phyloP scores from a whole-genome alignment of 1,139 yeast genomes.

The Petasospora rhodanensis region DNA sequence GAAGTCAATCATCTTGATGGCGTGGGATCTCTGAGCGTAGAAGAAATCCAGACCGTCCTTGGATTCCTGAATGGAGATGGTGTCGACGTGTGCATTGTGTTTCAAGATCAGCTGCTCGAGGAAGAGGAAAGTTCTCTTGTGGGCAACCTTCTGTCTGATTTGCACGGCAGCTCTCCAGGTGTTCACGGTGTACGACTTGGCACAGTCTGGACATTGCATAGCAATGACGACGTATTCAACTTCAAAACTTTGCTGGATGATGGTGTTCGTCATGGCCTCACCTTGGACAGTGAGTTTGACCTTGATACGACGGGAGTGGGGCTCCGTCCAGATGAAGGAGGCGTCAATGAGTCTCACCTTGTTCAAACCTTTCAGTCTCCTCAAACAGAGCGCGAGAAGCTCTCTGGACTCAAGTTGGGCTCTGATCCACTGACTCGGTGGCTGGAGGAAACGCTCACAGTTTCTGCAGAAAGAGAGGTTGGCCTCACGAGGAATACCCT shows the following conservation, averaged over 20 bases:
- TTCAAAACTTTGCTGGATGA: slow-evolving; percentile 91
- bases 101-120: slow-evolving; percentile 90
- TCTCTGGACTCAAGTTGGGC: slow-evolving; percentile 93
- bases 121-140: slow-evolving; percentile 91
- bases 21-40: slow-evolving; percentile 85
- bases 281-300: slow-evolving; percentile 94
- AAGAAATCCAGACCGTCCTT: slow-evolving; percentile 95
- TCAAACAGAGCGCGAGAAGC: slow-evolving; percentile 80
- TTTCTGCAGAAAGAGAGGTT: slow-evolving; percentile 91
- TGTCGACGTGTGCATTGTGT: slow-evolving; percentile 93
- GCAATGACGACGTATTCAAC: slow-evolving; percentile 93
- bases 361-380: slow-evolving; percentile 82
- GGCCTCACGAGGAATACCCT: slow-evolving; percentile 94
- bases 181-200: slow-evolving; percentile 89
- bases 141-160: slow-evolving; percentile 95
- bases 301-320: slow-evolving; percentile 92
- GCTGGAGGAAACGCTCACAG: slow-evolving; percentile 93
- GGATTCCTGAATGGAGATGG: slow-evolving; percentile 87
- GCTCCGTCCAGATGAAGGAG: slow-evolving; percentile 96
- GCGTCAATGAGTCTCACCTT: slow-evolving; percentile 92
- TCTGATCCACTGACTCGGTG: slow-evolving; percentile 89
- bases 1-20: slow-evolving; percentile 90
- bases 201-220: slow-evolving; percentile 99
- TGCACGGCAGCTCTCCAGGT: slow-evolving; percentile 98
- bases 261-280: slow-evolving; percentile 88